Evolutionary conservation across 306 rosid genomes (phyloP), one percentile per base, ranked within the genome.

Genomic region (Lathyrus sativus): DNA sequence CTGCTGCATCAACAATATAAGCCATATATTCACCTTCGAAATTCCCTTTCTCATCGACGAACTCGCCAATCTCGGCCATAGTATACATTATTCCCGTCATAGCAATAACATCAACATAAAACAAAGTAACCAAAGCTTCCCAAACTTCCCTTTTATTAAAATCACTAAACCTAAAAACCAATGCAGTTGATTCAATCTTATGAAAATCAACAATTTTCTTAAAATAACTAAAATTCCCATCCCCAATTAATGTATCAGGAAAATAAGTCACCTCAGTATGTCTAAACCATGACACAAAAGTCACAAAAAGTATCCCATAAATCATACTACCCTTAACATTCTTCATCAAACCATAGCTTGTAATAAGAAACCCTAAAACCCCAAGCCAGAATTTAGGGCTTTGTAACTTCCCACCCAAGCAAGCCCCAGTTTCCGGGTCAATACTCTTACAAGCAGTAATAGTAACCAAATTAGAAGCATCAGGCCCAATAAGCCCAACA

Each of bases 11-110:
- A 29, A 88, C 86, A 67, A 93, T 58, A 70, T 88, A 93, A 7
- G 99, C 97, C 72, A 84, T 51, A 64, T 90, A 90, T 59, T 90
- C 95, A 17, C 99, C 99, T 79, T 93, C 97, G 69, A 93, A 93
- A 9, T 77, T 83, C 6, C 99, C 97, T 9, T 74, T 13, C 0
- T 93, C 95, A 42, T 90, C 80, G 5, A 83, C 62, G 62, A 85
- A 87, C 2, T 85, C 99, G 17, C 92, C 92, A 50, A 93, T 55
- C 63, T 87, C 96, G 2, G 95, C 99, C 96, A 93, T 81, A 1
- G 99, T 88, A 57, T 84, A 91, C 78, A 87, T 76, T 10, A 89
- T 84, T 6, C 97, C 99, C 5, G 99, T 93, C 45, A 79, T 82
- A 22, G 89, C 92, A 33, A 93, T 82, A 9, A 90, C 86, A 60